A percentile compares a stretch with the other conserved stretches of the same genome.
Evolutionary conservation across 2,329 filamentous ascomycete species (phyloP).

Genomic region (Sordariomycetes sp.): DNA sequence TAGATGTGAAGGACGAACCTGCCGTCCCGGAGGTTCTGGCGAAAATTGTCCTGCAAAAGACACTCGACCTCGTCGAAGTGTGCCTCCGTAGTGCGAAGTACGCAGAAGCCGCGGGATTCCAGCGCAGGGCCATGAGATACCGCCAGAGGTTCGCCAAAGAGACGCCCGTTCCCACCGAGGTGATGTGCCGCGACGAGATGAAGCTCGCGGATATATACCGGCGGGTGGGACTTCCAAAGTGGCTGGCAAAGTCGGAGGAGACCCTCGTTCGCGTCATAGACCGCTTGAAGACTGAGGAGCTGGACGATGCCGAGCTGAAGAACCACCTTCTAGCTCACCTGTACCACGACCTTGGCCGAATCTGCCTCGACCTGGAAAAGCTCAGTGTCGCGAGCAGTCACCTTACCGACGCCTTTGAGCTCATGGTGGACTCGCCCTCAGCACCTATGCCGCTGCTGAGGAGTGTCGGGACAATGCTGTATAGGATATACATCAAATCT

Average conservation of each 20-base stretch:
- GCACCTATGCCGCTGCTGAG: constrained; percentile 8
- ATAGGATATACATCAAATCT: constrained; percentile 5
- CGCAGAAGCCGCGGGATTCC: not conserved
- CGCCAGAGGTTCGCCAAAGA: not conserved
- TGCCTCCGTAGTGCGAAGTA: not conserved
- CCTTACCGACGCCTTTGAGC: constrained; percentile 11
- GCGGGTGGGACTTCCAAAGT: not conserved
- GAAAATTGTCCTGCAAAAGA: not conserved
- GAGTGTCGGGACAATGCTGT: constrained; percentile 13
- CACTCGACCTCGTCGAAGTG: not conserved
- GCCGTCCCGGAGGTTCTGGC: not conserved
- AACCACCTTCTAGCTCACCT: constrained; percentile 5
- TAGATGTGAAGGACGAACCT: not conserved
- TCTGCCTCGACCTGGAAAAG: constrained; percentile 10
- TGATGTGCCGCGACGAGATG: constrained; percentile 1
- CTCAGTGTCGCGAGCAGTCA: constrained; percentile 9
- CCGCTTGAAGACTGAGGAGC: not conserved
- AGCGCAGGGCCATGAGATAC: not conserved
- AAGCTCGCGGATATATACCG: constrained; percentile 2
- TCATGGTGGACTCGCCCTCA: constrained; percentile 9
- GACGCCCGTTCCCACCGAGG: not conserved
- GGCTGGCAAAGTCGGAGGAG: not conserved
- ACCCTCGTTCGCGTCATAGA: not conserved
- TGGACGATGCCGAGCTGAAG: not conserved
- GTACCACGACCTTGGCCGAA: constrained; percentile 14